phyloP scores from a whole-genome alignment of 78 protist species.

The Capsaspora owczarzaki region DNA sequence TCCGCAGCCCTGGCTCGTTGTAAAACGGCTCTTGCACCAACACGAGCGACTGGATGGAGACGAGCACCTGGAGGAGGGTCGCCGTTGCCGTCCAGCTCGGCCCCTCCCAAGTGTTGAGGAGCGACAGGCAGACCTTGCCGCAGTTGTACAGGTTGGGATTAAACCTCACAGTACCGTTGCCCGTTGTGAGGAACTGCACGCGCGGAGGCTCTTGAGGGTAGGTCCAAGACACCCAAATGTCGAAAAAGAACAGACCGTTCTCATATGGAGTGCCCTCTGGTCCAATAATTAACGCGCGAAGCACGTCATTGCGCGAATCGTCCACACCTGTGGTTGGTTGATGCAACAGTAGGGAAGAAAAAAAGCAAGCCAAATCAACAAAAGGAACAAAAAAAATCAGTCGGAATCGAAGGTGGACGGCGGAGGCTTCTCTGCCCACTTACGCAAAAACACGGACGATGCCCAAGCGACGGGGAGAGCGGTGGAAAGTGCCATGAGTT shows the following conservation, averaged over 20 bases:
- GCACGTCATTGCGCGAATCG: slow-evolving; percentile 32
- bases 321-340: slow-evolving; percentile 36
- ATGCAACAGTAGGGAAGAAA: background rate
- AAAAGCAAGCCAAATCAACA: background rate
- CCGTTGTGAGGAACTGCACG: slow-evolving; percentile 60
- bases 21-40: slow-evolving; percentile 16
- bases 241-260: background rate
- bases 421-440: background rate
- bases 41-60: slow-evolving; percentile 72
- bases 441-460: slow-evolving; percentile 40
- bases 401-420: background rate
- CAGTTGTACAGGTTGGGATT: slow-evolving; percentile 70
- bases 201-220: slow-evolving; percentile 64
- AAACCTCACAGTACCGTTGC: slow-evolving; percentile 67
- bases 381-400: background rate
- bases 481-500: background rate
- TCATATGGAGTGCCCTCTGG: slow-evolving; percentile 44
- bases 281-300: slow-evolving; percentile 51
- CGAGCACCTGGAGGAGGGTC: slow-evolving; percentile 57
- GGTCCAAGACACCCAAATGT: background rate
- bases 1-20: slow-evolving; percentile 6
- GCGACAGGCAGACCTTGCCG: slow-evolving; percentile 55
- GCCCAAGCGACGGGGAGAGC: slow-evolving; percentile 28
- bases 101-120: slow-evolving; percentile 74
- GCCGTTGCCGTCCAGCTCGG: slow-evolving; percentile 57